Percentiles rank a stretch among this genome's conserved stretches.
Evolutionary conservation across 164 flowering plant genomes (phyloP).

Genomic region (Sedum album): DNA sequence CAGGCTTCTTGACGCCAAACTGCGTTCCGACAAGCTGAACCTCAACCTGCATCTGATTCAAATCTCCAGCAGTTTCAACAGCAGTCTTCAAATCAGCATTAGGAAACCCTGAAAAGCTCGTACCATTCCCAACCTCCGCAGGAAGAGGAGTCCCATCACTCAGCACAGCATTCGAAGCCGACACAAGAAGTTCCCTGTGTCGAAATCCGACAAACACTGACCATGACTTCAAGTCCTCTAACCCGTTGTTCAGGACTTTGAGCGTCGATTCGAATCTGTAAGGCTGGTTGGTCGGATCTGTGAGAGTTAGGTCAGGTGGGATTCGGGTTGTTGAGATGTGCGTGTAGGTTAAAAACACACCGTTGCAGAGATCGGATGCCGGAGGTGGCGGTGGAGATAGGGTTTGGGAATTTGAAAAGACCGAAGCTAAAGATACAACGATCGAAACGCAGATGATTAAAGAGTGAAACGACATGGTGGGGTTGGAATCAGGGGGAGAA

Average conservation of each 20-base stretch:
- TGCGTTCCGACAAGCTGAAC: constrained; percentile 49
- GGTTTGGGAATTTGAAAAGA: no score
- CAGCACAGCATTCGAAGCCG: constrained; percentile 41
- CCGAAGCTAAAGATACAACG: no score
- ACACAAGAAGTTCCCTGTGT: constrained; percentile 42
- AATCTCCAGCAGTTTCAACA: constrained; percentile 61
- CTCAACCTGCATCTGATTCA: constrained; percentile 28
- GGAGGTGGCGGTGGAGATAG: constrained; percentile 6
- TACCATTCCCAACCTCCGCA: constrained; percentile 36
- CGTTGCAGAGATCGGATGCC: constrained; percentile 27
- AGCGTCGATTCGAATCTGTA: constrained; percentile 40
- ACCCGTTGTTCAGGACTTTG: constrained; percentile 34
- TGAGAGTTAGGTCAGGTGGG: constrained; percentile 19
- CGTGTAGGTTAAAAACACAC: constrained; percentile 35
- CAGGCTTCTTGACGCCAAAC: constrained; percentile 36
- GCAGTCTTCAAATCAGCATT: constrained; percentile 47
- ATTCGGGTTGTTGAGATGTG: constrained; percentile 16
- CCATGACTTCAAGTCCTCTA: constrained; percentile 28
- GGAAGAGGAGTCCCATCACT: constrained; percentile 44
- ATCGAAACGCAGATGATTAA: no score
- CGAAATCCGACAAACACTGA: constrained; percentile 33
- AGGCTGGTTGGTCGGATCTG: constrained; percentile 23
- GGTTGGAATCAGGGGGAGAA: no score
- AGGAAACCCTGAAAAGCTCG: constrained; percentile 49
- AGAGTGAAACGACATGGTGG: no score